Evolutionary conservation across 306 rosid species (phyloP), one percentile per base, ranked within the genome.

Genomic region (Prunus padus): DNA sequence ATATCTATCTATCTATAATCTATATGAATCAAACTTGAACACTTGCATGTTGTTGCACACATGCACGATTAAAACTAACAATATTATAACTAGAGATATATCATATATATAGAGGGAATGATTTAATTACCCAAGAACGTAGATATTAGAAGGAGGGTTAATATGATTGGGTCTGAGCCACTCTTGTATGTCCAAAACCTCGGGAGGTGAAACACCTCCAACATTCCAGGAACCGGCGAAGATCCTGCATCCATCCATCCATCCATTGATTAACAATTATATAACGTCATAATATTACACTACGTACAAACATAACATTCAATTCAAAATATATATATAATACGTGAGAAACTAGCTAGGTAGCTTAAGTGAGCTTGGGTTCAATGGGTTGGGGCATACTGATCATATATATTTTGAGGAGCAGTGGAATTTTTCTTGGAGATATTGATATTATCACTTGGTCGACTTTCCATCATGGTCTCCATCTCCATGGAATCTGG

Each of bases 211-310:
- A 62, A 47, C 63, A n/a, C 78, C 78, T 13, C 78, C 78, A 64
- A 75, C 63, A 8, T 75, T 75, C 78, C 78, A 75, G 52, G 78
- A 75, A 31, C 78, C 78, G 2, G 65, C 52, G 65, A 75, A 75
- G 25, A 75, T 75, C 60, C 78, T 62, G 66, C 33, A 59, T 10
- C 7, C 18, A 14, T 61, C n/a, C 66, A 61, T 28, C 8, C 20
- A 19, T 20, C n/a, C 20, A 20, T 55, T 10, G 28, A 55, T 51
- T 20, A 20, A 55, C 61, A 9, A 55, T 23, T 22, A 3, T 37
- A 37, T 37, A 37, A 37, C 61, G 20, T 20, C 61, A 20, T 55
- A 15, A 20, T 55, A 22, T 10, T 20, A 9, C 11, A 55, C 28
- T 11, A 5, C 19, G 25, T 23, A 59, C 12, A 23, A 59, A 59